Evolutionary conservation across 345 rosid species (phyloP).

Genomic region (Salix exigua): DNA sequence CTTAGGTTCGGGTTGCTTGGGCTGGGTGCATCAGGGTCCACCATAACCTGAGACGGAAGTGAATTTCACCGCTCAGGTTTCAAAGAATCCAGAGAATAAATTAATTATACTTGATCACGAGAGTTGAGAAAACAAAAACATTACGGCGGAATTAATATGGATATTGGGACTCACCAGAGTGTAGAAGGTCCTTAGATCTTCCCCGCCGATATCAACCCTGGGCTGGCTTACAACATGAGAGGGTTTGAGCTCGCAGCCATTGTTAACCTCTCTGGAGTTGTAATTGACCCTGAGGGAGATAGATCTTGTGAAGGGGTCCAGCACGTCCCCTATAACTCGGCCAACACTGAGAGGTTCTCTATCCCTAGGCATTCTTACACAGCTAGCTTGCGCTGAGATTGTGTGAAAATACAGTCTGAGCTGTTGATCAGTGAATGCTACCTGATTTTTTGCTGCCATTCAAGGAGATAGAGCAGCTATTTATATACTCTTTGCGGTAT

Average conservation of each 20-base stretch:
- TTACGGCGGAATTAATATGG: background rate
- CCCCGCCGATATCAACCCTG: conserved; percentile 58
- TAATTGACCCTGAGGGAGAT: conserved; percentile 38
- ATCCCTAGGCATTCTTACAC: conserved; percentile 38
- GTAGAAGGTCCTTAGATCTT: conserved; percentile 61
- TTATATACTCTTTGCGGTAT: background rate
- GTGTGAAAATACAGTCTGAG: background rate
- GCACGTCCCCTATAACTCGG: conserved; percentile 61
- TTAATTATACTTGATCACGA: background rate
- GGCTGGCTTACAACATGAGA: conserved; percentile 50
- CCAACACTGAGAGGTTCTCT: conserved; percentile 65
- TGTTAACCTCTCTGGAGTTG: conserved; percentile 34
- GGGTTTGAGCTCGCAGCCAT: conserved; percentile 62
- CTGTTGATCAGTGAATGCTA: too few species aligned
- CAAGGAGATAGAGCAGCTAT: background rate
- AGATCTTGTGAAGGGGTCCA: conserved; percentile 53
- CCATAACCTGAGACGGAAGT: conserved; percentile 46
- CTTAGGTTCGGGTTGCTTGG: conserved; percentile 60
- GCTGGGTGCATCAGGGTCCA: conserved; percentile 77
- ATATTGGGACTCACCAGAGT: conserved; percentile 39
- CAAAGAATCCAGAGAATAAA: background rate
- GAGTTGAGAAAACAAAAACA: too few species aligned
- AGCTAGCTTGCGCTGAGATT: background rate
- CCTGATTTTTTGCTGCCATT: background rate
- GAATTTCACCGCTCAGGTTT: background rate